These are phyloP conservation scores for Pleurotus pulmonarius DNA, from an alignment of 768 basidiomycete genomes.

Conservation along the genomic window DNA sequence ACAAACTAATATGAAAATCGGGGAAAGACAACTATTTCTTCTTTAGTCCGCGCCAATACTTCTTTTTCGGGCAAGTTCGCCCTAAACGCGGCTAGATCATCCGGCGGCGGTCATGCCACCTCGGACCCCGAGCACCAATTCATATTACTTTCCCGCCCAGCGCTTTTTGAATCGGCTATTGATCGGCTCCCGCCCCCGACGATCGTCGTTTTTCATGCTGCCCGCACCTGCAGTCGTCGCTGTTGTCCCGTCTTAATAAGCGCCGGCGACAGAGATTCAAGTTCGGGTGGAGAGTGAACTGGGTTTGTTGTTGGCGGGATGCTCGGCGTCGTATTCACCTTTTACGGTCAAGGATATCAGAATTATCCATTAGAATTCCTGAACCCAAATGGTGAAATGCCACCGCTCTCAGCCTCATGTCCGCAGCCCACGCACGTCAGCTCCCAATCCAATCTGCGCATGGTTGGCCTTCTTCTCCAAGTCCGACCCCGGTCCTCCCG, in stretches of 20 bases:
- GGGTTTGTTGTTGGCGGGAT: too few relatives aligned
- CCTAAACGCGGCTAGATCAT: background rate
- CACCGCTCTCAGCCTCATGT: background rate
- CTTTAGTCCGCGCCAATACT: constrained; percentile 2
- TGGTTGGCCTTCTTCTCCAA: background rate
- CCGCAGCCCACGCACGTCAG: background rate
- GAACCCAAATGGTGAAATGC: background rate
- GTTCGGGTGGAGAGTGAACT: too few relatives aligned
- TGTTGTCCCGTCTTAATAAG: too few relatives aligned
- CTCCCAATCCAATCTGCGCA: background rate
- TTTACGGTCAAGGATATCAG: too few relatives aligned
- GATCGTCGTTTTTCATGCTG: background rate
- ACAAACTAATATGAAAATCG: background rate
- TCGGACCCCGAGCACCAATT: background rate
- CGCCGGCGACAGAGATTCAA: too few relatives aligned
- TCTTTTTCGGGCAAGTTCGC: background rate
- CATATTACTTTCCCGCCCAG: background rate
- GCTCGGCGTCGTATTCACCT: too few relatives aligned
- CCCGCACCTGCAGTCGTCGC: too few relatives aligned
- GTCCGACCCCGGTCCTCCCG: background rate
- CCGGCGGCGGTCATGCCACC: background rate
- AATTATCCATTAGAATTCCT: too few relatives aligned
- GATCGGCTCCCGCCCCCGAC: background rate
- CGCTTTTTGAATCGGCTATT: background rate
- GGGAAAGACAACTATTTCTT: background rate